Evolutionary conservation across 2,329 filamentous ascomycete genomes (phyloP), one percentile per base, ranked within the genome.

Genomic region (Ilyonectria destructans): DNA sequence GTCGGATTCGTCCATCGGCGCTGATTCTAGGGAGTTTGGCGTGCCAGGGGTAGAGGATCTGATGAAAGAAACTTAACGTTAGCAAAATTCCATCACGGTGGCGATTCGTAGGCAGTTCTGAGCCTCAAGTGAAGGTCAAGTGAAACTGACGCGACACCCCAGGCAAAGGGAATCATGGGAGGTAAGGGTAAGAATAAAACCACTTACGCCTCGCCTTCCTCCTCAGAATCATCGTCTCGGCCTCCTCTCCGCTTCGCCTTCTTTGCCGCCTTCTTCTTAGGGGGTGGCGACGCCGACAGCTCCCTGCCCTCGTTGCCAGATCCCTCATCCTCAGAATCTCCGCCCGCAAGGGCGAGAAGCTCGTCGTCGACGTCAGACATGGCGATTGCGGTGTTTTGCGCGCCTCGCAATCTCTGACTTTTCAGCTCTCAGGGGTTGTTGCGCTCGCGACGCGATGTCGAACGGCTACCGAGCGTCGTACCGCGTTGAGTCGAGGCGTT

Each of bases 311-410:
- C 82, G 75, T 85, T 85, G 81, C 85, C 84, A 77, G 84, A 81
- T 58, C 79, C 87, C 81, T 89, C 89, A 75, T 89, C 89, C 77
- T 87, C 89, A 66, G 89, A 89, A 60, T 89, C 92, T 74, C 93
- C 94, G 77, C 94, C 96, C 62, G 95, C 96, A 72, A 98, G 91
- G 78, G 94, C 95, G 72, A 98, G 92, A 73, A 98, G 91, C 85
- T 98, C 96, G 76, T 96, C 95, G 80, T 98, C 96, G 74, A 98
- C 89, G 79, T 96, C 93, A 64, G 93, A 92, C 95, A 97, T 97
- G 77, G 72, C 87, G 69, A 65, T 31, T 62, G 49, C 54, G 37
- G 45, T 17, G 37, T 46, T 52, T 62, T 31, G 58, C 29, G 63
- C 58, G 46, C 29, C 60, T 54, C 58, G 66, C 56, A 43, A 60